Evolutionary conservation across 2,329 filamentous ascomycete species (phyloP).

Genomic region (Balansia obtecta): DNA sequence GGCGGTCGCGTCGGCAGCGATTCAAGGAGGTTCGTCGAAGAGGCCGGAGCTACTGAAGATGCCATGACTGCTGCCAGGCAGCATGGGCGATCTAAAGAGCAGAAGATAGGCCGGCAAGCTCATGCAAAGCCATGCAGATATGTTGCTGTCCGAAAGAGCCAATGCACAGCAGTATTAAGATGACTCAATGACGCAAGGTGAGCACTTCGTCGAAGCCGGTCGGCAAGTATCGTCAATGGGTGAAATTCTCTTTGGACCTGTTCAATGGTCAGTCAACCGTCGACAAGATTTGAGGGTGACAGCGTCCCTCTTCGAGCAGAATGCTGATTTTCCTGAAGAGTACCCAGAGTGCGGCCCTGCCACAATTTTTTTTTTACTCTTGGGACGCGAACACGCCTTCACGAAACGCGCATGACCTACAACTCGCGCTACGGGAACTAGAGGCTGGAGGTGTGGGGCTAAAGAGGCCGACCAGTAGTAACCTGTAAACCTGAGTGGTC

Average conservation of each 20-base stretch:
- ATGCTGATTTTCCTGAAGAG: neutral
- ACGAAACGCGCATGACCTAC: slow-evolving; percentile 5
- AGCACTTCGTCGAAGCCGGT: neutral
- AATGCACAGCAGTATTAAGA: neutral
- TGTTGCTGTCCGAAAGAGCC: neutral
- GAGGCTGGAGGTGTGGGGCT: neutral
- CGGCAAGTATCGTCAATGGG: neutral
- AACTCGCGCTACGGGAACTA: neutral
- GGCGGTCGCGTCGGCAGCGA: slow-evolving; percentile 47
- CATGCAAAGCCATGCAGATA: slow-evolving; percentile 5
- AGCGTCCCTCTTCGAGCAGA: neutral
- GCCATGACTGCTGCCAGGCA: slow-evolving; percentile 28
- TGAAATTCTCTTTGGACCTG: neutral
- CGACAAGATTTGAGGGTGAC: neutral
- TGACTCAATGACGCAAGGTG: neutral
- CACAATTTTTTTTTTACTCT: neutral
- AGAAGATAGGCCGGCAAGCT: slow-evolving; percentile 5
- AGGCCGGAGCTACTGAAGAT: slow-evolving; percentile 26
- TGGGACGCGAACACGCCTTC: slow-evolving; percentile 8
- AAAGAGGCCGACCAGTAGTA: neutral
- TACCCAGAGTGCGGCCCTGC: neutral
- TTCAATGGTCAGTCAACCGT: neutral
- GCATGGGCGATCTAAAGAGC: slow-evolving; percentile 28
- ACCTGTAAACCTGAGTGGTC: neutral
- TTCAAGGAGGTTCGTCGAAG: slow-evolving; percentile 30